phyloP scores from a whole-genome alignment of 2,329 filamentous ascomycete genomes.

The Trichoderma brevicompactum region DNA sequence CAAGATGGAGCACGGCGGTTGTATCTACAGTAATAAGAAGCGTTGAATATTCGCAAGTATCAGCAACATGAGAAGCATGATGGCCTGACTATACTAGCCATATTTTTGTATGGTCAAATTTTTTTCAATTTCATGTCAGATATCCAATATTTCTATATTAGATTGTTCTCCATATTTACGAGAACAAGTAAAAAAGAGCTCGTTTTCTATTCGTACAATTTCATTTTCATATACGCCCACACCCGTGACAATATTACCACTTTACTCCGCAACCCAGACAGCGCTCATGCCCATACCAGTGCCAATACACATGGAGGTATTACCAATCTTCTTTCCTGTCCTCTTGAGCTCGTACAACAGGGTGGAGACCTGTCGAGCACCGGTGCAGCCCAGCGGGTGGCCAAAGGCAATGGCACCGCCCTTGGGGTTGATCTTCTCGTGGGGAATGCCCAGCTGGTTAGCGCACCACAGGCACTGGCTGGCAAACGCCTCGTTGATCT shows the following conservation, averaged over 20 bases:
- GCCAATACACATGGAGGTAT: conserved; percentile 95
- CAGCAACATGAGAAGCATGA: neutral
- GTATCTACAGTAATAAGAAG: neutral
- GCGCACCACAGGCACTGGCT: conserved; percentile 93
- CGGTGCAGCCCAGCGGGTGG: conserved; percentile 92
- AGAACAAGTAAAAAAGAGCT: neutral
- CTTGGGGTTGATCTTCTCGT: conserved; percentile 94
- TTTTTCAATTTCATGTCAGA: neutral
- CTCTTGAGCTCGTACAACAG: conserved; percentile 87
- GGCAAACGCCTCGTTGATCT: conserved; percentile 99
- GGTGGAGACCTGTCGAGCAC: conserved; percentile 90
- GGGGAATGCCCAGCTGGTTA: conserved; percentile 80
- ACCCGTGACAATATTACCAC: neutral
- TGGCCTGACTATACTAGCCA: too few species aligned
- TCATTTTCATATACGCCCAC: neutral
- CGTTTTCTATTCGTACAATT: conserved; percentile 19
- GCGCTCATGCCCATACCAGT: conserved; percentile 98
- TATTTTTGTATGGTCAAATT: too few species aligned
- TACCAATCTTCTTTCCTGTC: conserved; percentile 81
- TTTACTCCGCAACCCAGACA: conserved; percentile 91
- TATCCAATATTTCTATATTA: conserved; percentile 12
- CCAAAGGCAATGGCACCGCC: conserved; percentile 96
- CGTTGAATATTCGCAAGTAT: neutral
- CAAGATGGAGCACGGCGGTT: neutral
- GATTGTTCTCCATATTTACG: neutral